A percentile compares a stretch with the other conserved stretches of the same genome.
phyloP scores from a whole-genome alignment of 1,284 basidiomycete species.

The Spongispora temasekensis region DNA sequence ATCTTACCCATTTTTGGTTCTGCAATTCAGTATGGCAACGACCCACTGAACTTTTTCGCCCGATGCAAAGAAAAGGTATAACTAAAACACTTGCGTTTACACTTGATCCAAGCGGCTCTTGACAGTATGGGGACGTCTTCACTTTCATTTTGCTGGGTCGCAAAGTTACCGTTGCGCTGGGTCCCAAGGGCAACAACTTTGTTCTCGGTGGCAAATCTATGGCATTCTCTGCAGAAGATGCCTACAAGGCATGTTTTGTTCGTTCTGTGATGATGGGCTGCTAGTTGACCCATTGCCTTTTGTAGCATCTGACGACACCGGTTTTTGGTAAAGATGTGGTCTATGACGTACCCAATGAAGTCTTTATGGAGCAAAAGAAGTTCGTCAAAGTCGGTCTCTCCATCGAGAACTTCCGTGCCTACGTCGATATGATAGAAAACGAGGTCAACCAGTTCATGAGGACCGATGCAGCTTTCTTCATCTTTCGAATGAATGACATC shows the following conservation, averaged over 20 bases:
- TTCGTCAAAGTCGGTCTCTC: constrained; percentile 96
- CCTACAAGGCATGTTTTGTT: constrained; percentile 74
- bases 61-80: constrained; percentile 81
- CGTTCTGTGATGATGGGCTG: background rate
- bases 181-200: constrained; percentile 93
- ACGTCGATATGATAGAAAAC: constrained; percentile 88
- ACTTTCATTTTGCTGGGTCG: constrained; percentile 92
- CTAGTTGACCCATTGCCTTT: constrained; percentile 12
- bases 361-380: constrained; percentile 99
- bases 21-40: constrained; percentile 75
- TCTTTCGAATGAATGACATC: constrained; percentile 60
- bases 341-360: constrained; percentile 95
- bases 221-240: constrained; percentile 94
- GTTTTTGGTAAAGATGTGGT: constrained; percentile 98
- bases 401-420: constrained; percentile 88
- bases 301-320: constrained; percentile 84
- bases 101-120: constrained; percentile 4
- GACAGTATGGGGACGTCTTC: constrained; percentile 79
- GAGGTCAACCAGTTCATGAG: constrained; percentile 79
- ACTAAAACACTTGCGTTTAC: constrained; percentile 31
- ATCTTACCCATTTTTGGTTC: constrained; percentile 77
- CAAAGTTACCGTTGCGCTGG: constrained; percentile 89
- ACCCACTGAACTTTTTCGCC: constrained; percentile 78
- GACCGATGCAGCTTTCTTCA: constrained; percentile 60
- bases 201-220: constrained; percentile 92